A percentile compares a stretch with the other conserved stretches of the same genome.
Conservation (phyloP, 306 rosid species). For the Trifolium fragiferum region DNA sequence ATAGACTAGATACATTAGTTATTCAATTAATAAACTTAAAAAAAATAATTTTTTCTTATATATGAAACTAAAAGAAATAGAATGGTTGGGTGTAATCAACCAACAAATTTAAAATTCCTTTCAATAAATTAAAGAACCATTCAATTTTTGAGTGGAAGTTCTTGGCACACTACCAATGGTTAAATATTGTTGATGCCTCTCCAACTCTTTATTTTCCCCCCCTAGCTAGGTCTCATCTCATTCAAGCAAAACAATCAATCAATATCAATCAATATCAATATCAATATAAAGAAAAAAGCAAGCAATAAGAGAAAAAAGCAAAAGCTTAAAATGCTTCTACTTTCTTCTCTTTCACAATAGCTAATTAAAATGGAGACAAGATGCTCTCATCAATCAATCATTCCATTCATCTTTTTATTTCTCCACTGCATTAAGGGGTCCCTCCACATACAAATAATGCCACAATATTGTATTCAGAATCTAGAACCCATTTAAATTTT, state of each 20-base stretch:
- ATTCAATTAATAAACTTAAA: too few relatives aligned
- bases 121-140: slow-evolving; percentile 39
- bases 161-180: slow-evolving; percentile 61
- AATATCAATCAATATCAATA: too few relatives aligned
- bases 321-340: slow-evolving; percentile 43
- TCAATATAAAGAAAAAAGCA: slow-evolving; percentile 31
- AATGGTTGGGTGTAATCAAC: slow-evolving; percentile 35
- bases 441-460: slow-evolving; percentile 59
- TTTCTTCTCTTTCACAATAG: slow-evolving; percentile 47
- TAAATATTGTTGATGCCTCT: slow-evolving; percentile 55
- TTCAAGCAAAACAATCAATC: slow-evolving; percentile 46
- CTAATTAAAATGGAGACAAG: slow-evolving; percentile 53
- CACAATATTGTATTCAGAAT: slow-evolving; percentile 61
- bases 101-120: slow-evolving; percentile 40
- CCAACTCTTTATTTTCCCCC: slow-evolving; percentile 5
- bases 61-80: neutral
- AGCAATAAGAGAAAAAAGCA: slow-evolving; percentile 39
- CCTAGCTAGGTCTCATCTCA: slow-evolving; percentile 26
- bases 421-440: slow-evolving; percentile 52
- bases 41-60: too few relatives aligned
- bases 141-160: slow-evolving; percentile 61
- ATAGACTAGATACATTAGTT: too few relatives aligned
- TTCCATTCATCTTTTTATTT: slow-evolving; percentile 42
- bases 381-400: slow-evolving; percentile 60
- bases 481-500: slow-evolving; percentile 57